Evolutionary conservation across 2,329 filamentous ascomycete genomes (phyloP), one percentile per base, ranked within the genome.

Genomic region (Xylariaceae sp.): DNA sequence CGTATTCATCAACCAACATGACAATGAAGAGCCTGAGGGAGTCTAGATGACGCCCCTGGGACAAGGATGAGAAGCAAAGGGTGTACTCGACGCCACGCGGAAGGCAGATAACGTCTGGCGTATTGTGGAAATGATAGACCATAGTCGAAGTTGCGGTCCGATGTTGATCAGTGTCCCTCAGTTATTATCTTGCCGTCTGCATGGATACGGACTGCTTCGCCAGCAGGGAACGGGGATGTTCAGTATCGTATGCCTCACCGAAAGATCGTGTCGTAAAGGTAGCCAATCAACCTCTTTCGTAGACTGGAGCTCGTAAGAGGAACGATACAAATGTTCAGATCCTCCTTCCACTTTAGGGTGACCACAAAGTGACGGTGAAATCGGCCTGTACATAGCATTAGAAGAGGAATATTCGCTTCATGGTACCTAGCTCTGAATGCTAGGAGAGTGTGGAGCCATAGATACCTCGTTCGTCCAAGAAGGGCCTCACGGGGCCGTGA

Each of bases 61-160:
- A 30, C 23, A 30, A 30, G 37, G 37, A 42, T 10, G 37, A 42
- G 7, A 42, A 42, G 37, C 37, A 42, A 42, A 42, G 11, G 23
- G 37, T 42, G 37, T n/a, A n/a, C 42, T 17, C n/a, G 42, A 45
- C 42, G 51, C 23, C 6, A 42, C 52, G 45, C 55, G 59, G 59
- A 62, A 54, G 34, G 47, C 42, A 51, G 37, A 50, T 35, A 47
- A 57, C 49, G 13, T 48, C 35, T 59, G 50, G 56, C 62, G 55
- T 34, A 55, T 59, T 59, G 35, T 54, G 57, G 57, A 64, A 60
- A 53, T 63, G 55, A 53, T 61, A 58, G 35, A 52, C 62, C 63
- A 9, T 13, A 61, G 62, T 35, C 64, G 63, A 65, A 62, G 57
- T 62, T 53, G 34, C 18, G 50, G 60, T 62, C 62, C 59, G 56